Base-by-base conservation (phyloP, 148 eudicot genomes). In the Camellia granthamiana region DNA sequence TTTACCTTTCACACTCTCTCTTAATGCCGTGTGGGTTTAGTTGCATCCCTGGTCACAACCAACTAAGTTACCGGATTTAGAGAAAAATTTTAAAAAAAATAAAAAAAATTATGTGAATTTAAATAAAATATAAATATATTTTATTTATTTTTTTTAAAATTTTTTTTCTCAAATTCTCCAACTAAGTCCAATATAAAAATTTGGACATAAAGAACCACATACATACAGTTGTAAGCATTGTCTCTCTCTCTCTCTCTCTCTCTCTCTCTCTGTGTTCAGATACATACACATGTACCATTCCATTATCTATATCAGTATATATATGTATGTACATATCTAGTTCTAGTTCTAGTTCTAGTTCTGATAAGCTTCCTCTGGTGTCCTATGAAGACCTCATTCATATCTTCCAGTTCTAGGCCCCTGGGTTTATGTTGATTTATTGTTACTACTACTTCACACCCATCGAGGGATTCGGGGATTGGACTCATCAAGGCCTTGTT, bases 391-490 rank as follows among this genome's bases (percentile, higher is more conserved):
- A 64, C 14, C 74, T 79, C 54, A 10, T 41, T 56, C 69, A 71
- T 47, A n/a, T 79, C 69, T 71, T 79, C 76, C 19, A 60, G 69
- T 71, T 79, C 76, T 43, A 60, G 69, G 69, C 65, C 41, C n/a
- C 2, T 6, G 61, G 62, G 41, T 62, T 76, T 1, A 6, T 67
- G 75, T 68, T 16, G 74, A 63, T 69, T 80, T 49, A 30, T 30
- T 30, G 1, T 30, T 30, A 30, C 38, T 30, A 30, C 38, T 30
- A 75, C 65, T 69, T 77, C 82, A 84, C 77, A 60, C 59, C 7
- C 78, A 74, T 78, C 84, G 54, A 84, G 79, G 70, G 51, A 51
- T 55, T 46, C 61, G 23, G 74, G 16, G 77, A 72, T 77, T 71
- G 72, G 64, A 71, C 64, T 62, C 19, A 46, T 52, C 30, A 42